phyloP scores from a whole-genome alignment of 2,329 filamentous ascomycete species.

The Penicillium hesseltinei region DNA sequence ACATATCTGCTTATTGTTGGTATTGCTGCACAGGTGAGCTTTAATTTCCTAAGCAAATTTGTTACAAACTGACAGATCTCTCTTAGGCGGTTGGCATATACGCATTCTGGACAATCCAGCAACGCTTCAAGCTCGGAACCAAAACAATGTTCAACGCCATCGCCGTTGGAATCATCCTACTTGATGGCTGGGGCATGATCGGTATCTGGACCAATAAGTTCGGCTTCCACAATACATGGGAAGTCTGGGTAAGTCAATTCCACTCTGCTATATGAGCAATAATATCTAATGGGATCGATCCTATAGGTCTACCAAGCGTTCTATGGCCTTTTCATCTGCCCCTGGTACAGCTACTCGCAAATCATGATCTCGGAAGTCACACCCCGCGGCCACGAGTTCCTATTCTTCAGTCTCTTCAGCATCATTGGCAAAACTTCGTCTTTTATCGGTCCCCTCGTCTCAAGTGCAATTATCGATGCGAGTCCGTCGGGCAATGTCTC shows the following conservation, averaged over 20 bases:
- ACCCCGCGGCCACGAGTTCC: slow-evolving; percentile 65
- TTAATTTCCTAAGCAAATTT: too few species aligned
- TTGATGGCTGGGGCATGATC: slow-evolving; percentile 59
- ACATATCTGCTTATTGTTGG: slow-evolving; percentile 67
- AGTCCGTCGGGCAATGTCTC: slow-evolving; percentile 55
- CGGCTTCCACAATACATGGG: slow-evolving; percentile 55
- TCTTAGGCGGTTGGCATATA: slow-evolving; percentile 55
- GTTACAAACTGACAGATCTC: not conserved
- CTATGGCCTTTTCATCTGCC: slow-evolving; percentile 66
- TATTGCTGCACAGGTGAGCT: slow-evolving; percentile 58
- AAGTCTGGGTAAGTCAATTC: slow-evolving; percentile 46
- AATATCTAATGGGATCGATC: not conserved
- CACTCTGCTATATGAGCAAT: not conserved
- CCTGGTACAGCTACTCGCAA: slow-evolving; percentile 69
- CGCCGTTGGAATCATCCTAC: slow-evolving; percentile 60
- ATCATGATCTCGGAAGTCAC: slow-evolving; percentile 71
- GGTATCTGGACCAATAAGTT: slow-evolving; percentile 56
- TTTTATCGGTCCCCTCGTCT: slow-evolving; percentile 68
- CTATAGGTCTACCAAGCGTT: slow-evolving; percentile 49
- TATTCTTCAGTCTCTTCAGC: slow-evolving; percentile 68
- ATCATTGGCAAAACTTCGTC: slow-evolving; percentile 67
- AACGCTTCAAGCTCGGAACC: slow-evolving; percentile 57
- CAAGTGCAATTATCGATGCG: slow-evolving; percentile 66
- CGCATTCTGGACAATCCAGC: slow-evolving; percentile 61
- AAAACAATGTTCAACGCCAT: slow-evolving; percentile 69